phyloP scores from a whole-genome alignment of 371 early-diverging fungal species.

The Dinochytrium kinnereticum region DNA sequence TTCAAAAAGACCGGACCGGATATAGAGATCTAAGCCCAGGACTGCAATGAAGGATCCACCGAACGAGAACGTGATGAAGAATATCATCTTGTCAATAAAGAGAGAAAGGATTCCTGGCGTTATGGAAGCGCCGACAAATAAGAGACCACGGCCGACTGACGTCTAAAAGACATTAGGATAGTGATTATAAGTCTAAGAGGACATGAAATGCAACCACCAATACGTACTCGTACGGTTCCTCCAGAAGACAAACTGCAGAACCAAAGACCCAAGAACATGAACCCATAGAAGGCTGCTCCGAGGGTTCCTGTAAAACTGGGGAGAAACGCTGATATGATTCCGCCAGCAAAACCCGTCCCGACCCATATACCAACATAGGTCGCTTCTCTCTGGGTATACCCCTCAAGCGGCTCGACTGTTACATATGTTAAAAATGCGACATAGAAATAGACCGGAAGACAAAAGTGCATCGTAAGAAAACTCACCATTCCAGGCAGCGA shows the following conservation, averaged over 20 bases:
- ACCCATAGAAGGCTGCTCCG: slow-evolving; percentile 10
- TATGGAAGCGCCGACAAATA: slow-evolving; percentile 12
- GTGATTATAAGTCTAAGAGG: too few species aligned
- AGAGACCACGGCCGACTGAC: not conserved
- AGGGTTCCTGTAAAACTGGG: not conserved
- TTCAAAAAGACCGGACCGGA: slow-evolving; percentile 4
- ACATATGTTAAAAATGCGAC: not conserved
- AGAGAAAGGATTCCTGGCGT: slow-evolving; percentile 10
- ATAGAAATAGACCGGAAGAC: not conserved
- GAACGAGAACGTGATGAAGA: slow-evolving; percentile 1
- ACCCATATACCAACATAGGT: slow-evolving; percentile 15
- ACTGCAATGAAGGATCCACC: slow-evolving; percentile 7
- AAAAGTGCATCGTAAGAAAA: not conserved
- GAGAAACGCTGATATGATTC: slow-evolving; percentile 13
- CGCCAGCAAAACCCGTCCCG: slow-evolving; percentile 21
- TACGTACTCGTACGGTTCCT: slow-evolving; percentile 6
- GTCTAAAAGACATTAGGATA: too few species aligned
- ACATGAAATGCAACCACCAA: not conserved
- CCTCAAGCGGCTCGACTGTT: slow-evolving; percentile 19
- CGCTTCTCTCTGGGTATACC: slow-evolving; percentile 18
- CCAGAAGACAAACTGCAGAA: slow-evolving; percentile 13
- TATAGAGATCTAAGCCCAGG: slow-evolving; percentile 21
- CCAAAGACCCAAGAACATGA: slow-evolving; percentile 17
- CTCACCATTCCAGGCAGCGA: slow-evolving; percentile 25
- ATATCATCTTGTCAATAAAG: slow-evolving; percentile 13